Evolutionary conservation across 306 rosid genomes (phyloP).

Genomic region (Inga laurina): DNA sequence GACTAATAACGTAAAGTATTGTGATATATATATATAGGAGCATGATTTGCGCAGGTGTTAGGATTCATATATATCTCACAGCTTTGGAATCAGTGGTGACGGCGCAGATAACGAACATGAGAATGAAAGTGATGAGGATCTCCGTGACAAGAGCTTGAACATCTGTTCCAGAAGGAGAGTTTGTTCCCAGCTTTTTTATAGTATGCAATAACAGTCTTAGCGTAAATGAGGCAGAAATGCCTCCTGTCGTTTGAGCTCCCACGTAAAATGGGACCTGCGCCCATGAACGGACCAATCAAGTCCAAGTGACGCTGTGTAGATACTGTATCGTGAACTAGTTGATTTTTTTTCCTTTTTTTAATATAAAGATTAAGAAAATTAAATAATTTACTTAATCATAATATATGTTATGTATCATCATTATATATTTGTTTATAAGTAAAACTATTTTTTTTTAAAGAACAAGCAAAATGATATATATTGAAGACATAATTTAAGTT

Average conservation of each 20-base stretch:
- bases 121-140: conserved; percentile 60
- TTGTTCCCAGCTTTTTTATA: conserved; percentile 51
- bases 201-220: conserved; percentile 53
- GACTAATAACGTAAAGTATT: neutral
- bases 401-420: too few species aligned
- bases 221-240: conserved; percentile 67
- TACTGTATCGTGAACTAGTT: too few species aligned
- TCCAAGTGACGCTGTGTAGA: neutral
- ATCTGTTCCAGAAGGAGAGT: conserved; percentile 62
- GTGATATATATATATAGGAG: neutral
- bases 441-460: too few species aligned
- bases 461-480: too few species aligned
- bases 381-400: too few species aligned
- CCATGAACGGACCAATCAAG: neutral
- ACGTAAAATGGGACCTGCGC: conserved; percentile 75
- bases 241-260: conserved; percentile 72
- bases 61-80: conserved; percentile 34
- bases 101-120: conserved; percentile 72
- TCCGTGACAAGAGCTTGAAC: conserved; percentile 67
- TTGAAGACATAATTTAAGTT: too few species aligned
- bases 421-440: too few species aligned
- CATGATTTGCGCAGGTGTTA: neutral
- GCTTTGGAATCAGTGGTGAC: conserved; percentile 79
- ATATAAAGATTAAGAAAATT: too few species aligned
- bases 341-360: too few species aligned